These are phyloP conservation scores for Colletotrichum sp. DNA, from an alignment of 2,329 filamentous ascomycete genomes.

Conservation along the genomic window DNA sequence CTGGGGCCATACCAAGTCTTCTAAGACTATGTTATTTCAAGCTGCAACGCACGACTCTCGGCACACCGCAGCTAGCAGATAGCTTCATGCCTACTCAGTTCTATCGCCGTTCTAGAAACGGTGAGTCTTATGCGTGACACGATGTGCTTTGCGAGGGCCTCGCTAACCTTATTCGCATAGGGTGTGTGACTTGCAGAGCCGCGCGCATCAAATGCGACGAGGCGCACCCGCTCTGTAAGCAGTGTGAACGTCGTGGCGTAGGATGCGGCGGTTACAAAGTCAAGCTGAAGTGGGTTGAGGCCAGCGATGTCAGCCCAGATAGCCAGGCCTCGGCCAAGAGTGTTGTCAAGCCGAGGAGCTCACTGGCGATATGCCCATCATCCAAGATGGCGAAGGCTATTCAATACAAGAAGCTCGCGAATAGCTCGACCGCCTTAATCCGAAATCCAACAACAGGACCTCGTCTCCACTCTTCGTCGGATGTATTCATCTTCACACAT, in stretches of 20 bases:
- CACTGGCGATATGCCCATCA: neutral
- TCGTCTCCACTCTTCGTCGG: neutral
- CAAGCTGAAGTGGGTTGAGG: slow-evolving; percentile 10
- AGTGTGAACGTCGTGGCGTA: neutral
- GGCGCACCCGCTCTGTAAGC: neutral
- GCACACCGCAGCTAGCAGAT: neutral
- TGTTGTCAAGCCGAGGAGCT: neutral
- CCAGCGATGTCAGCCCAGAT: neutral
- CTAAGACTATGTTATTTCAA: neutral
- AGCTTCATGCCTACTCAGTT: neutral
- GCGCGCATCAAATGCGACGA: slow-evolving; percentile 11
- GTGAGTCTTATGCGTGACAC: neutral
- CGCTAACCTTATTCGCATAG: neutral
- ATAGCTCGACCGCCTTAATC: neutral
- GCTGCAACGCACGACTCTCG: neutral
- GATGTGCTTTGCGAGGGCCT: neutral
- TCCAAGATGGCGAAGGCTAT: neutral
- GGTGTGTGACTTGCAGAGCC: neutral
- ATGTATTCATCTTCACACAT: slow-evolving; percentile 7
- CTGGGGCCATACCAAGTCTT: neutral
- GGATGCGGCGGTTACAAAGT: slow-evolving; percentile 1
- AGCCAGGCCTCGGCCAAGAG: neutral
- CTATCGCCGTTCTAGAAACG: slow-evolving; percentile 7
- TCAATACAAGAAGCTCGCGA: neutral
- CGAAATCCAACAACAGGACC: neutral